Base-by-base conservation (phyloP, 2,329 filamentous ascomycete genomes). In the Diaporthe destruens region DNA sequence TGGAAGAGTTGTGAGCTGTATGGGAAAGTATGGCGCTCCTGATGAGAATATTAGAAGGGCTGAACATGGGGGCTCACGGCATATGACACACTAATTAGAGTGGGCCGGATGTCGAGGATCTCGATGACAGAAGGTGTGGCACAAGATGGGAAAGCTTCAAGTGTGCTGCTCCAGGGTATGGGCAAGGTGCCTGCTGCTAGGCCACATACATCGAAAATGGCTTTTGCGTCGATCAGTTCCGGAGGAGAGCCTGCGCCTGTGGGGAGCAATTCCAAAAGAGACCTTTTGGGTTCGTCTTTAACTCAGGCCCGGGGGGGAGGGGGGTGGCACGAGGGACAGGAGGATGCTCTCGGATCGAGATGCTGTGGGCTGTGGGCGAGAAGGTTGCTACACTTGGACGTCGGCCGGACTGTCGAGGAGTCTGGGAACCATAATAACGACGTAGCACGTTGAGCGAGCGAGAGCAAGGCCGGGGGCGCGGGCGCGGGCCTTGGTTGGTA, bases 61-160 rank as follows among this genome's bases (percentile, higher is more conserved):
- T 69, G 34, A 59, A 63, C 63, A 65, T 72, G 69, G 69, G 61
- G 63, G 65, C 54, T 69, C 42, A 69, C 55, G 63, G 42, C 59
- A 69, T 69, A 66, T 72, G 67, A 54, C 63, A 59, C 66, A 69
- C 68, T 69, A 56, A 51, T 63, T 49, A 59, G 49, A 69, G 69
- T 72, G 72, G 72, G 56, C 70, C 63, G 56, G 56, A 69, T 59
- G 56, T 66, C 51, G 70, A 68, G 66, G 57, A 72, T 74, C 72
- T 72, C 65, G 72, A 74, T 72, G 72, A 72, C 69, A 56, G 57
- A 70, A 70, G 68, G 61, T 56, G 72, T 74, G 63, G 66, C 69
- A 74, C 63, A 53, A 54, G 55, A 59, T 57, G 71, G 63, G 63
- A 73, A 71, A 72, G 61, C 69, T 74, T 57, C 29, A 69, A 39